Evolutionary conservation across 2,329 filamentous ascomycete genomes (phyloP), one percentile per base, ranked within the genome.

Genomic region (Cadophora sp.): DNA sequence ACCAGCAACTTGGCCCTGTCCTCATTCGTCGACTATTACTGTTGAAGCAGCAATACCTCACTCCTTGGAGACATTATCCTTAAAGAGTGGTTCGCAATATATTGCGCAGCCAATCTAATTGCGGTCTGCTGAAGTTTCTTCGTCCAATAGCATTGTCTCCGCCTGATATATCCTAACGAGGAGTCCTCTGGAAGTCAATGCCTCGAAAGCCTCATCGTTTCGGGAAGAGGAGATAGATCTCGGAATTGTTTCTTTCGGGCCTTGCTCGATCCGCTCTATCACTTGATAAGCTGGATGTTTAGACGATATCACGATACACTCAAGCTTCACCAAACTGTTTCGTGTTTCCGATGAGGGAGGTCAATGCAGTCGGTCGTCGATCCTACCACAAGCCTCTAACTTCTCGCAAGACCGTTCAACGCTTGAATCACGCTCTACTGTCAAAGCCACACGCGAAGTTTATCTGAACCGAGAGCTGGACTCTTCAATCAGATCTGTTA

Each of bases 301-400:
- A 70, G 71, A 73, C 65, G 67, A 71, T 67, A 68, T 66, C 63
- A 71, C 74, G 69, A 75, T 71, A 73, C 73, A 70, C 56, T 66
- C 68, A 75, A 65, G 73, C 71, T 72, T 74, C 70, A 70, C 47
- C 69, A 72, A 66, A 71, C 67, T 73, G 74, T 77, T 77, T 76
- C 73, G 72, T 66, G 71, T 74, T 73, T 73, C 74, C 69, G 70
- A 71, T 72, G 68, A 72, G 70, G 45, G 45, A 22, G 45, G 76
- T 77, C 74, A 76, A 76, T 74, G 75, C 75, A 76, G 69, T 75
- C 72, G 70, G 70, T 74, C 65, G 66, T 74, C 70, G 67, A 73
- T 74, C 70, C 55, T 67, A 65, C 69, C 67, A 68, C 66, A 72
- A 73, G 64, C 66, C 68, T 72, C 69, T 68, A 61, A 58, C 67